Evolutionary conservation across 2,329 filamentous ascomycete species (phyloP).

Genomic region (Claviceps capensis): DNA sequence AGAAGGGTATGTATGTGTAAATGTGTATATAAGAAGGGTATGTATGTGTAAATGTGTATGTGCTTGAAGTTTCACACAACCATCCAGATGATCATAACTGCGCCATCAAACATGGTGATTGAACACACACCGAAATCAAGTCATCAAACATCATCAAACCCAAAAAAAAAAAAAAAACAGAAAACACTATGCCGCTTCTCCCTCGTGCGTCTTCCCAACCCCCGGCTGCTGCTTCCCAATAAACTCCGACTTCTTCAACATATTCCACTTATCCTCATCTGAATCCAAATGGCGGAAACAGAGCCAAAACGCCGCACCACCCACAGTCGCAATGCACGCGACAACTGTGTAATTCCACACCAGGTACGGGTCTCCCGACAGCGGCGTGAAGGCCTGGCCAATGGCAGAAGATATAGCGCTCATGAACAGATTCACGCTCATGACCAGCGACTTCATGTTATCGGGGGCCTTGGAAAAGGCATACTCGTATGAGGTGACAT

Average conservation of each 20-base stretch:
- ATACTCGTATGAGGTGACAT: conserved; percentile 54
- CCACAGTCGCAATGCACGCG: conserved; percentile 47
- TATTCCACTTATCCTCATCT: conserved; percentile 57
- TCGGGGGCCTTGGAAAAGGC: conserved; percentile 65
- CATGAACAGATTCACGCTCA: conserved; percentile 56
- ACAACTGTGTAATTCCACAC: conserved; percentile 60
- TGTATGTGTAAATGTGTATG: too few species aligned
- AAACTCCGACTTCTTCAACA: conserved; percentile 34
- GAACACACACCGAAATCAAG: too few species aligned
- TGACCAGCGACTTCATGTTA: conserved; percentile 70
- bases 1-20: too few species aligned
- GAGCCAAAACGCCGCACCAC: conserved; percentile 54
- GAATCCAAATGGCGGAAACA: conserved; percentile 51
- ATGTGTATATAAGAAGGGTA: too few species aligned
- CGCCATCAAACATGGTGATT: too few species aligned
- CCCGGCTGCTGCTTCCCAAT: conserved; percentile 26
- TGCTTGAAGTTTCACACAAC: too few species aligned
- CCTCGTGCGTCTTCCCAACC: conserved; percentile 12
- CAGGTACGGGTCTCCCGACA: conserved; percentile 50
- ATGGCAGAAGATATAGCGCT: conserved; percentile 55
- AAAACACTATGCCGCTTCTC: neutral
- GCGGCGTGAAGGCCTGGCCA: conserved; percentile 51
- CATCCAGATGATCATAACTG: too few species aligned
- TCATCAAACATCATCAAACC: neutral
- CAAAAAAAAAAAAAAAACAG: neutral